Evolutionary conservation across 1,284 basidiomycete species (phyloP), one percentile per base, ranked within the genome.

Genomic region (Microstroma glucosiphilum): DNA sequence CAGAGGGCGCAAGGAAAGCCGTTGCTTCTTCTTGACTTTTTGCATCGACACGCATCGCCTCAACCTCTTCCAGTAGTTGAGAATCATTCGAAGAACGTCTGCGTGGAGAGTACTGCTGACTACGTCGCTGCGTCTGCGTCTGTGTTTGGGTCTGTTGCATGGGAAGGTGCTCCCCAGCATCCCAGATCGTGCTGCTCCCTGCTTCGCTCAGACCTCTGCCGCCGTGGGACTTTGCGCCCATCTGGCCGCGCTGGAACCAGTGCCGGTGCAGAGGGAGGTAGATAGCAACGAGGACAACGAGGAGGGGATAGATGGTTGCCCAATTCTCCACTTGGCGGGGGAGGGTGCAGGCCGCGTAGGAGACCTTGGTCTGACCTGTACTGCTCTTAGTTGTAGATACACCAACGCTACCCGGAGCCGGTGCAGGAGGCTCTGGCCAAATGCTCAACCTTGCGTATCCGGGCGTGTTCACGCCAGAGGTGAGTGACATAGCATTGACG

Each of bases 401-500:
- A 54, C 17, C 51, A 6, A 2, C 51, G n/a, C 17, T 25, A 13
- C 17, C 15, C 51, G 6, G 17, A 23, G 43, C 43, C 3, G 43
- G 17, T 4, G 51, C 21, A 54, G n/a, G 51, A 23, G 15, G 17
- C n/a, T 54, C 51, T 26, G 8, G 51, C 51, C 51, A 54, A 7
- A 54, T 54, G 51, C 21, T 23, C 17, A 54, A 21, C 15, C 51
- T 2, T 17, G 51, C 51, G 26, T 23, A 54, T 2, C 51, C 51
- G 2, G 51, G 17, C 3, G 21, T 17, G 6, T 54, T 17, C 3
- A 54, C 51, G n/a, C 51, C 51, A 8, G 51, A 54, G n/a, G 51
- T 54, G 51, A 54, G 51, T 13, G 51, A 54, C 21, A 54, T 19
- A 6, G 51, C 51, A 15, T 19, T 19, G 19, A 54, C 51, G 8